These are phyloP conservation scores for Exsudoporus frostii DNA, from an alignment of 768 basidiomycete genomes.

Conservation along the genomic window DNA sequence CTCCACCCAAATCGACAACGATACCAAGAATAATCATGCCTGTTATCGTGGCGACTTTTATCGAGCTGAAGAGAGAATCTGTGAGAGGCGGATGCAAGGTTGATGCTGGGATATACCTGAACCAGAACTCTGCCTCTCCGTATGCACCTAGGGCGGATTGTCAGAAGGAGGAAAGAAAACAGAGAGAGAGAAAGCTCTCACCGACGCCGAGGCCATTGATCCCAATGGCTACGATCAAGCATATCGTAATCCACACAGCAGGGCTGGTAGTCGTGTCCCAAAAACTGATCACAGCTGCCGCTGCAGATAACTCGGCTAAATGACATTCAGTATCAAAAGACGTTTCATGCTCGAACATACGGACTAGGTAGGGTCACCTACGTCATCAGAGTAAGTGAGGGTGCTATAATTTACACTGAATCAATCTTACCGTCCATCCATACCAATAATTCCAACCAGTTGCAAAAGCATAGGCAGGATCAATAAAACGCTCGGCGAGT, in stretches of 20 bases:
- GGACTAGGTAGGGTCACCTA: constrained; percentile 28
- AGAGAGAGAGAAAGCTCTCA: constrained; percentile 1
- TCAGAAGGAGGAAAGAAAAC: background rate
- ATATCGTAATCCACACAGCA: constrained; percentile 52
- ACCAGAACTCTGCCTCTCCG: constrained; percentile 49
- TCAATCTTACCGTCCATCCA: constrained; percentile 29
- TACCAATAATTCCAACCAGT: constrained; percentile 44
- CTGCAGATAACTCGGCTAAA: constrained; percentile 46
- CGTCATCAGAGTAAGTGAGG: background rate
- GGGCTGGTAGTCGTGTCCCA: constrained; percentile 42
- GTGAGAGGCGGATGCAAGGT: background rate
- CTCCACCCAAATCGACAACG: constrained; percentile 51
- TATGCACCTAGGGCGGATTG: constrained; percentile 31
- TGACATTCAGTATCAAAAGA: constrained; percentile 4
- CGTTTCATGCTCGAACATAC: background rate
- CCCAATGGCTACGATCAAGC: constrained; percentile 45
- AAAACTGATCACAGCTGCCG: constrained; percentile 48
- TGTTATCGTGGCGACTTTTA: constrained; percentile 49
- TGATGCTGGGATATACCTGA: constrained; percentile 28
- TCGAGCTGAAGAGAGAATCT: constrained; percentile 32
- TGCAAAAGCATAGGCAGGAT: constrained; percentile 44
- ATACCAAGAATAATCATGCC: constrained; percentile 47
- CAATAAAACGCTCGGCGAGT: constrained; percentile 46
- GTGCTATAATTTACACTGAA: background rate
- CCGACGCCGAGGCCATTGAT: constrained; percentile 45